phyloP scores from a whole-genome alignment of 495 filamentous ascomycete genomes.

The Penicillium daleae region DNA sequence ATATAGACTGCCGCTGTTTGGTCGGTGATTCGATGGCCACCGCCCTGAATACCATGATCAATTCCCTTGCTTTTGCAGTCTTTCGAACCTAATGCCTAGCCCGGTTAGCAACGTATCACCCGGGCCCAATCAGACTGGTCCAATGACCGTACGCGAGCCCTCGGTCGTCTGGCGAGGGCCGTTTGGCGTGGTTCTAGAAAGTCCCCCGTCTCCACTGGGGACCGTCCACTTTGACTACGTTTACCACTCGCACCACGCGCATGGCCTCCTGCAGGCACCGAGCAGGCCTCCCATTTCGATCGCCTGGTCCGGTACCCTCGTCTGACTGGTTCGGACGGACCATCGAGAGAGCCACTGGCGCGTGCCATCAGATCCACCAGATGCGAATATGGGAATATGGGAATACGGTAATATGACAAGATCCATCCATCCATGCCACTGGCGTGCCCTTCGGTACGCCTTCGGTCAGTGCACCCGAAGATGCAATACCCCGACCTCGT shows the following conservation, averaged over 20 bases:
- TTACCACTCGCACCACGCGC: no score
- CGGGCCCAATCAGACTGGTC: background rate
- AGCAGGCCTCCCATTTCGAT: background rate
- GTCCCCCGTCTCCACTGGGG: background rate
- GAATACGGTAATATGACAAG: no score
- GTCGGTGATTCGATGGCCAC: background rate
- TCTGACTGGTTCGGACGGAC: background rate
- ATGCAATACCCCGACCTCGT: slow-evolving; percentile 5
- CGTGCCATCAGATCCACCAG: no score
- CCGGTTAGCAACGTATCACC: background rate
- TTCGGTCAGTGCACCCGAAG: slow-evolving; percentile 17
- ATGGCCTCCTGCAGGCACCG: background rate
- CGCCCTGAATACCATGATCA: background rate
- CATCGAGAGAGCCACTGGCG: background rate
- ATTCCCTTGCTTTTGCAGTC: background rate
- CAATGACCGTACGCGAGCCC: background rate
- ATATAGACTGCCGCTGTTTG: no score
- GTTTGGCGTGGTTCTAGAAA: slow-evolving; percentile 1
- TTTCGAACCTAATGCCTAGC: background rate
- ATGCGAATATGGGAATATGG: no score
- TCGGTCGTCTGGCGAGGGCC: background rate
- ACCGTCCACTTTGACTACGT: no score
- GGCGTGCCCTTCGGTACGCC: no score
- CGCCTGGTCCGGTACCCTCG: slow-evolving; percentile 1
- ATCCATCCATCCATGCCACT: slow-evolving; percentile 3